Evolutionary conservation across 2,329 filamentous ascomycete species (phyloP).

Genomic region (Alternaria postmessia): DNA sequence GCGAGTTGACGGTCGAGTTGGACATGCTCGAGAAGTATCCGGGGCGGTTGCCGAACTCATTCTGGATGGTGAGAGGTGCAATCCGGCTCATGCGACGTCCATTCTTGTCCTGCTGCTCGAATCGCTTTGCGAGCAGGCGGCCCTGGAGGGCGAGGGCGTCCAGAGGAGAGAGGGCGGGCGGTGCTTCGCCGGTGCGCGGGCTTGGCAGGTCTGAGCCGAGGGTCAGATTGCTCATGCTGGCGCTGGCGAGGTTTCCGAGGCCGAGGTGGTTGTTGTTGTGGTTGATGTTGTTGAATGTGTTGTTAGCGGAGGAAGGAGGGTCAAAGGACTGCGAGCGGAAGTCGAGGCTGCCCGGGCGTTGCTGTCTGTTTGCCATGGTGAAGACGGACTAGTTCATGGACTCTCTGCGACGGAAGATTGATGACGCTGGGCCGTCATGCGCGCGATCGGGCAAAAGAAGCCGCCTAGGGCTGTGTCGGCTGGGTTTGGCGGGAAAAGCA

Average conservation of each 20-base stretch:
- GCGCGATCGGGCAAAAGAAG: conserved; percentile 37
- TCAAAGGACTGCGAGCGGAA: conserved; percentile 46
- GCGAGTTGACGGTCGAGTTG: conserved; percentile 61
- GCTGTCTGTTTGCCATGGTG: conserved; percentile 39
- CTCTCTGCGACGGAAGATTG: conserved; percentile 25
- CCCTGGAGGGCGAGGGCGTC: conserved; percentile 96
- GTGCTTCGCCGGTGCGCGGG: conserved; percentile 66
- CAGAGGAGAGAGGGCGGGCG: conserved; percentile 89
- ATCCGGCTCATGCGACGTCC: conserved; percentile 85
- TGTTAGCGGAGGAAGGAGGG: conserved; percentile 27
- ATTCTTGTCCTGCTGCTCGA: conserved; percentile 76
- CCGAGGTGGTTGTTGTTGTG: not conserved
- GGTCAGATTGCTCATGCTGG: conserved; percentile 46
- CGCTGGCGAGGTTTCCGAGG: conserved; percentile 28
- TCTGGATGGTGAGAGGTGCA: conserved; percentile 81
- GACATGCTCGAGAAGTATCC: conserved; percentile 83
- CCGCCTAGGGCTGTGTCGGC: conserved; percentile 16
- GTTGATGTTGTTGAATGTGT: conserved; percentile 19
- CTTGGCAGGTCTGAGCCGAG: conserved; percentile 54
- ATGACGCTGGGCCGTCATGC: conserved; percentile 43
- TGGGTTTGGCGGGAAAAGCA: conserved; percentile 10
- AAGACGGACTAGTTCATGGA: conserved; percentile 28
- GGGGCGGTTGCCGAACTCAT: conserved; percentile 79
- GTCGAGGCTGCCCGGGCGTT: conserved; percentile 45
- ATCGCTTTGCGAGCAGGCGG: conserved; percentile 82